A percentile compares a stretch with the other conserved stretches of the same genome.
Conservation (phyloP, 1,284 basidiomycete species). For the Hortiboletus rubellus region DNA sequence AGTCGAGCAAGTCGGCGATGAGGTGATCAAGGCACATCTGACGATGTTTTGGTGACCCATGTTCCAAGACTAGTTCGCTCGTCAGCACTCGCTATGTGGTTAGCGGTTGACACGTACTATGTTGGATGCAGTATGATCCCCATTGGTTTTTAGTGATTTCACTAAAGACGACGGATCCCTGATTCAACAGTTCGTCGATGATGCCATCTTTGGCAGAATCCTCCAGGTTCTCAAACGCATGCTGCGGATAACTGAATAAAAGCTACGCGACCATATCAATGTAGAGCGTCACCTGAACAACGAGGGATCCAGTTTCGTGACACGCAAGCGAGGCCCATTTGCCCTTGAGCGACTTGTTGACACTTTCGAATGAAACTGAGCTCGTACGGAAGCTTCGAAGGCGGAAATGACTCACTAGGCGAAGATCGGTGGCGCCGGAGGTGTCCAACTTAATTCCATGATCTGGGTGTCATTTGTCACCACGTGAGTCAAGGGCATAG, state of each 20-base stretch:
- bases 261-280: not conserved
- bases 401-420: conserved; percentile 55
- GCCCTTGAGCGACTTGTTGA: conserved; percentile 79
- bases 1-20: conserved; percentile 68
- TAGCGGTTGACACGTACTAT: conserved; percentile 53
- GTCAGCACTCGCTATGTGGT: conserved; percentile 1
- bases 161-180: conserved; percentile 62
- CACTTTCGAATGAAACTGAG: conserved; percentile 43
- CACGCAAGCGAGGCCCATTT: conserved; percentile 86
- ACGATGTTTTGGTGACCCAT: conserved; percentile 71
- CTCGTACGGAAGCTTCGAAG: not conserved
- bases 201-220: conserved; percentile 79
- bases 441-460: conserved; percentile 81
- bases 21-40: conserved; percentile 72
- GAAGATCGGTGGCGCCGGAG: conserved; percentile 81
- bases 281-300: conserved; percentile 60
- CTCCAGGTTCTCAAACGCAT: conserved; percentile 83
- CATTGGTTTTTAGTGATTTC: conserved; percentile 84
- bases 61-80: conserved; percentile 56
- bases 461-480: conserved; percentile 46
- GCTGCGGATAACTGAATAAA: conserved; percentile 43
- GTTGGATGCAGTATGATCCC: conserved; percentile 82
- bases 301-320: conserved; percentile 81
- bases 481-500: not conserved
- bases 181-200: conserved; percentile 73